phyloP scores from a whole-genome alignment of 2,329 filamentous ascomycete genomes.

The Akanthomyces lecanii region DNA sequence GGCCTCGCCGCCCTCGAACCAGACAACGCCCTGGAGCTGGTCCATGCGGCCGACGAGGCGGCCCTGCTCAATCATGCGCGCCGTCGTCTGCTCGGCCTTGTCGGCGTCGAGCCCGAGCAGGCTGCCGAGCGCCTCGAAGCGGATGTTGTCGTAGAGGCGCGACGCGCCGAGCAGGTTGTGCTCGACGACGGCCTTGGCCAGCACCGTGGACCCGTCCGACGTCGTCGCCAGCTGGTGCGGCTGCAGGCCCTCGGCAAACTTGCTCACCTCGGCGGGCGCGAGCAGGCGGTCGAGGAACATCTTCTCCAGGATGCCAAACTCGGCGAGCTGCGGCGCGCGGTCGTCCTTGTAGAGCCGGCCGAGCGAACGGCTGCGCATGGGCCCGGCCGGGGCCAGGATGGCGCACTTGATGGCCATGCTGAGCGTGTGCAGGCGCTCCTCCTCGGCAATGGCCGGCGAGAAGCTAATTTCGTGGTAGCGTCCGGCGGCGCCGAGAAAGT shows the following conservation, averaged over 20 bases:
- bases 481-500: conserved; percentile 82
- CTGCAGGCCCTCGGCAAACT: conserved; percentile 74
- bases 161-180: conserved; percentile 91
- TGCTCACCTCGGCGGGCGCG: conserved; percentile 73
- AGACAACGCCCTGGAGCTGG: conserved; percentile 84
- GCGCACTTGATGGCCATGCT: conserved; percentile 87
- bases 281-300: conserved; percentile 92
- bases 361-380: conserved; percentile 72
- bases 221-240: conserved; percentile 90
- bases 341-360: conserved; percentile 93
- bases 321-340: conserved; percentile 66
- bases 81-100: conserved; percentile 85
- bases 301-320: conserved; percentile 90
- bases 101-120: conserved; percentile 75
- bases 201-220: conserved; percentile 84
- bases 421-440: conserved; percentile 80
- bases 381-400: conserved; percentile 86
- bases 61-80: conserved; percentile 93
- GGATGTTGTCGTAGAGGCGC: conserved; percentile 72
- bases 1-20: conserved; percentile 73
- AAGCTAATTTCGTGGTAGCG: conserved; percentile 87
- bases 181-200: conserved; percentile 90
- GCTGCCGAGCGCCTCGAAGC: conserved; percentile 67
- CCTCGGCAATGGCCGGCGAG: conserved; percentile 72
- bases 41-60: conserved; percentile 85